Evolutionary conservation across 345 rosid genomes (phyloP), one percentile per base, ranked within the genome.

Genomic region (Nephelium lappaceum): DNA sequence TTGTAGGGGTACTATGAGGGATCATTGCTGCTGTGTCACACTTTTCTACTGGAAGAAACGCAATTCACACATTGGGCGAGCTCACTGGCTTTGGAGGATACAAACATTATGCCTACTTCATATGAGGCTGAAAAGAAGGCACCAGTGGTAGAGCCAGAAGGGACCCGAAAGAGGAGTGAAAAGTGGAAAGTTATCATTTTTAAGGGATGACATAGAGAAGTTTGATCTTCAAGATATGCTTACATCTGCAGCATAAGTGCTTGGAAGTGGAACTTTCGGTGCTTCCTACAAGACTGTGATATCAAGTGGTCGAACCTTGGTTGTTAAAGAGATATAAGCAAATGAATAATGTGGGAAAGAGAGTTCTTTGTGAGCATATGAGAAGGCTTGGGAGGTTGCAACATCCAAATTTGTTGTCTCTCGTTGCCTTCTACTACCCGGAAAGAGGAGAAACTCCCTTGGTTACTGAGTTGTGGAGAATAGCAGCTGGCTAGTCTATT

Each of bases 261-360:
- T 93, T 78, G 97, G 97, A 42, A 93, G 97, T 74, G 97, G 95
- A 67, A 90, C 90, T 39, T 93, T 90, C 67, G 95, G 97, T 38
- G 86, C 94, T 72, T 91, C 97, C 4, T 93, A 90, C 66, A 93
- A 93, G 78, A 91, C 97, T 0, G 83, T 74, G 9, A 84, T 89
- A 39, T 39, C 45, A 66, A 64, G 55, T 2, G 90, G 87, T 7
- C 73, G 73, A 57, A 70, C 84, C 1, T n/a, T 89, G 65, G 97
- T 93, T 57, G 97, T 91, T 91, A 67, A 93, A 93, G 89, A 87
- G 94, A 87, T 93, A 91, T 65, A 88, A 90, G 76, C 91, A 90
- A 69, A 93, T 93, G 97, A 93, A 82, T 76, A 85, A 83, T 42
- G 86, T 91, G 0, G 91, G 93, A n/a, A n/a, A 83, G 90, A 81